phyloP scores from a whole-genome alignment of 208 protist genomes.

The Leishmania major region DNA sequence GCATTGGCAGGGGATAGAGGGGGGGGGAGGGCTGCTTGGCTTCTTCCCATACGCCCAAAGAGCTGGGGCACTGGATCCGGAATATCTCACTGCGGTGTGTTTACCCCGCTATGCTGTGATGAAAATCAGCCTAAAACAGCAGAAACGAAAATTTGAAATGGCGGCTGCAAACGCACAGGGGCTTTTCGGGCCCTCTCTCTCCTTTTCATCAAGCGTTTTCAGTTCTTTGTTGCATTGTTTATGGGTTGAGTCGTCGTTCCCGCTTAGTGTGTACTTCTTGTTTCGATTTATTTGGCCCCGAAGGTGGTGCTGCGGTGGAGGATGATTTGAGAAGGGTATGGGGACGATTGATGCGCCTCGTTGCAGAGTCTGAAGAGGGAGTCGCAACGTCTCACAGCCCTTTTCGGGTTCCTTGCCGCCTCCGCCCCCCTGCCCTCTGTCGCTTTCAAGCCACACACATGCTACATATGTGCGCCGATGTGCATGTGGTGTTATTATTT shows the following conservation, averaged over 20 bases:
- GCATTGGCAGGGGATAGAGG: background rate
- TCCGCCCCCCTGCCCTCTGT: background rate
- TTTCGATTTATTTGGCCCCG: background rate
- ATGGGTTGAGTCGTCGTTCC: background rate
- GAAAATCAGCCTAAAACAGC: background rate
- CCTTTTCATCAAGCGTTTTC: too few relatives aligned
- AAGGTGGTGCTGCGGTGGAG: too few relatives aligned
- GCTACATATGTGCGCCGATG: background rate
- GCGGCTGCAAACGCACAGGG: background rate
- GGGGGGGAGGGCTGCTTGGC: background rate
- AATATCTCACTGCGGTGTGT: background rate
- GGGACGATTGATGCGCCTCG: background rate
- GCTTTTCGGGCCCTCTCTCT: background rate
- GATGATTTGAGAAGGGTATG: background rate
- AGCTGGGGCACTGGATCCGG: background rate
- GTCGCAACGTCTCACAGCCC: background rate
- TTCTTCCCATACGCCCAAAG: background rate
- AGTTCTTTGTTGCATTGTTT: background rate
- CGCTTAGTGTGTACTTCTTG: background rate
- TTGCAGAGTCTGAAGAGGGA: background rate
- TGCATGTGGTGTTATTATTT: background rate
- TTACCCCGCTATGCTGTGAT: too few relatives aligned
- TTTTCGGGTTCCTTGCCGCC: background rate
- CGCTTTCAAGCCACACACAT: background rate
- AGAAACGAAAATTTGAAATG: background rate